Percentiles rank a stretch among this genome's conserved stretches.
Conservation (phyloP, 1,284 basidiomycete genomes). For the Porogramme epimiltina region DNA sequence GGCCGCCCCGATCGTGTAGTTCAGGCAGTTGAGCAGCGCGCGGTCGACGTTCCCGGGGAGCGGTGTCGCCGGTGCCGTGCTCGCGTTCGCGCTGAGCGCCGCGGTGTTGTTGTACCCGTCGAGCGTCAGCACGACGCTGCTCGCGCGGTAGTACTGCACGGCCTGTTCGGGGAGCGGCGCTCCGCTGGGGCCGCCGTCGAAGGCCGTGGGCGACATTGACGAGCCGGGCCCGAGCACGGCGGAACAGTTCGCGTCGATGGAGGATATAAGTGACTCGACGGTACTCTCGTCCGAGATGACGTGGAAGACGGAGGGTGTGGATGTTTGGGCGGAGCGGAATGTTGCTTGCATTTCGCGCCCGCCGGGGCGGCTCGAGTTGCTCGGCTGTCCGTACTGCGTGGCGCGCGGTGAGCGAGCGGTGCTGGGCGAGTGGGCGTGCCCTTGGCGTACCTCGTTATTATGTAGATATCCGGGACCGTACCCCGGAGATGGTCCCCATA, state of each 20-base stretch:
- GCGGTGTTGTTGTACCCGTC: conserved; percentile 69
- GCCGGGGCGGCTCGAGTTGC: conserved; percentile 60
- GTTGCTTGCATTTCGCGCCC: conserved; percentile 52
- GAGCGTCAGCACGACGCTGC: conserved; percentile 53
- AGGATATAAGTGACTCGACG: conserved; percentile 46
- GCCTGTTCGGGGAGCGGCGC: conserved; percentile 49
- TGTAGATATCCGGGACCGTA: conserved; percentile 36
- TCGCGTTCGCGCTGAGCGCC: conserved; percentile 39
- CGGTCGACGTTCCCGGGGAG: conserved; percentile 48
- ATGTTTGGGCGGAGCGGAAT: conserved; percentile 42
- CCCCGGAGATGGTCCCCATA: conserved; percentile 42
- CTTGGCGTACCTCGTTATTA: conserved; percentile 37
- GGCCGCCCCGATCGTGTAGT: conserved; percentile 50
- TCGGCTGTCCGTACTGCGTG: conserved; percentile 52
- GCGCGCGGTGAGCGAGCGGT: not conserved
- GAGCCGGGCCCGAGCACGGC: conserved; percentile 18
- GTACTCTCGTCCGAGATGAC: conserved; percentile 62
- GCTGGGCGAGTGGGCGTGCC: no score
- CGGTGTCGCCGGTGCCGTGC: conserved; percentile 43
- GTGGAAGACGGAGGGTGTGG: conserved; percentile 48
- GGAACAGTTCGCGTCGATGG: conserved; percentile 48
- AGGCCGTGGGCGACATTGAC: conserved; percentile 31
- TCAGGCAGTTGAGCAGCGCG: conserved; percentile 52
- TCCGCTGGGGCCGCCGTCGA: conserved; percentile 28
- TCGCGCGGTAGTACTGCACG: conserved; percentile 62